Percentiles rank a stretch among this genome's conserved stretches.
Conservation (phyloP, 1,284 basidiomycete genomes). For the Ganoderma multipileum region DNA sequence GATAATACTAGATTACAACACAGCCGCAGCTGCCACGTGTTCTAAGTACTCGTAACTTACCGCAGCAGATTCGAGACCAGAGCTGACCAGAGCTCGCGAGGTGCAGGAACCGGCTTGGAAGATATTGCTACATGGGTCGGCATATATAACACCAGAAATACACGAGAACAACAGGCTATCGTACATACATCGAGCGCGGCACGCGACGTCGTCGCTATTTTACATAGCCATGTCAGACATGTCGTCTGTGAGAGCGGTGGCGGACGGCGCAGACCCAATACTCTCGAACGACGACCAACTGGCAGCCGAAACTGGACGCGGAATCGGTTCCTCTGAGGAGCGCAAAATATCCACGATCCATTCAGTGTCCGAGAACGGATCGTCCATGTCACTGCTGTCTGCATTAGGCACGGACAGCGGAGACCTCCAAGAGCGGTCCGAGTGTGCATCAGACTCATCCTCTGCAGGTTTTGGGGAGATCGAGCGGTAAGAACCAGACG, state of each 20-base stretch:
- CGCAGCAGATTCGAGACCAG: too few species aligned
- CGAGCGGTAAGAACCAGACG: background rate
- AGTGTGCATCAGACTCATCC: background rate
- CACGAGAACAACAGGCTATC: background rate
- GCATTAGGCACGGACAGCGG: background rate
- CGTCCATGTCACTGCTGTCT: slow-evolving; percentile 10
- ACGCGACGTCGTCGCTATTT: background rate
- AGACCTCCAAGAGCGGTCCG: background rate
- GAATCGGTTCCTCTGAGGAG: slow-evolving; percentile 7
- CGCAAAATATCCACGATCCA: slow-evolving; percentile 4
- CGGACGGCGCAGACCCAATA: background rate
- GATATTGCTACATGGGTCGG: background rate
- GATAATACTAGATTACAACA: background rate
- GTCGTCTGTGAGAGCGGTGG: background rate
- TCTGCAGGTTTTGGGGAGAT: background rate
- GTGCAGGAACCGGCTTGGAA: too few species aligned
- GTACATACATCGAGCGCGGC: background rate
- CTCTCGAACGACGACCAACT: slow-evolving; percentile 25
- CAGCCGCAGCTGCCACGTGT: background rate
- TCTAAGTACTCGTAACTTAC: background rate
- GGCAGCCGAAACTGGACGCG: slow-evolving; percentile 16
- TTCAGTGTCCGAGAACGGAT: slow-evolving; percentile 15
- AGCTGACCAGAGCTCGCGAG: too few species aligned
- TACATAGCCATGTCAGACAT: background rate
- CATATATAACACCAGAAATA: background rate